Evolutionary conservation across 768 basidiomycete genomes (phyloP).

Genomic region (Austroboletus eburneus): DNA sequence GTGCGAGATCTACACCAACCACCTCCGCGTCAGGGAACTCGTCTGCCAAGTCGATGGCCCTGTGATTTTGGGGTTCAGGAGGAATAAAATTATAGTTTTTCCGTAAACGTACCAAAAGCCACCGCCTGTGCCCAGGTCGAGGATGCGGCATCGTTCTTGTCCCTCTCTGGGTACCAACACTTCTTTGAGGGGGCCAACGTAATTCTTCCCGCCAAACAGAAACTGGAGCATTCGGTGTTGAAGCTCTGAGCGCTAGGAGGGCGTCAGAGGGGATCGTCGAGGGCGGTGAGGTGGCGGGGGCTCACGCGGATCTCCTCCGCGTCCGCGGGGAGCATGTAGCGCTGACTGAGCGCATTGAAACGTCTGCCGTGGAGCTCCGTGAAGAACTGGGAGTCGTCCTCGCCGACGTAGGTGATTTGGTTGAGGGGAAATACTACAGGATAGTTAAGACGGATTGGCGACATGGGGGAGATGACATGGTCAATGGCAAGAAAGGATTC

Average conservation of each 20-base stretch:
- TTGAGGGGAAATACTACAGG: constrained; percentile 33
- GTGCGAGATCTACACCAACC: constrained; percentile 67
- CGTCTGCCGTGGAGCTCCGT: constrained; percentile 47
- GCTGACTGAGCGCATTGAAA: constrained; percentile 51
- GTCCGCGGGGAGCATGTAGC: constrained; percentile 65
- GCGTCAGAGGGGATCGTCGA: constrained; percentile 1
- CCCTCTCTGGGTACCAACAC: constrained; percentile 40
- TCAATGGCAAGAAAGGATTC: constrained; percentile 2
- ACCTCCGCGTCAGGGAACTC: constrained; percentile 66
- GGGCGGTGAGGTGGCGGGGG: neutral
- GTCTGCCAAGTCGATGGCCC: constrained; percentile 72
- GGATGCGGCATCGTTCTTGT: constrained; percentile 37
- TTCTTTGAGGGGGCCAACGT: constrained; percentile 60
- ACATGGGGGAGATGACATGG: constrained; percentile 22
- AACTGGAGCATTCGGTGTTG: constrained; percentile 67
- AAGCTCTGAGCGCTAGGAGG: constrained; percentile 52
- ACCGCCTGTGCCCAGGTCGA: constrained; percentile 68
- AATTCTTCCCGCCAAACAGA: constrained; percentile 58
- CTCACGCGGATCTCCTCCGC: constrained; percentile 59
- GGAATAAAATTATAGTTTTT: neutral
- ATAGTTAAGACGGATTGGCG: constrained; percentile 29
- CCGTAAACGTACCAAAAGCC: constrained; percentile 49
- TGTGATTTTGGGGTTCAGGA: constrained; percentile 21
- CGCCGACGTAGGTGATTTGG: constrained; percentile 36
- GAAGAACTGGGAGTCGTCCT: constrained; percentile 52